A percentile compares a stretch with the other conserved stretches of the same genome.
phyloP scores from a whole-genome alignment of 2,329 filamentous ascomycete genomes.

The Dothidotthia symphoricarpi region DNA sequence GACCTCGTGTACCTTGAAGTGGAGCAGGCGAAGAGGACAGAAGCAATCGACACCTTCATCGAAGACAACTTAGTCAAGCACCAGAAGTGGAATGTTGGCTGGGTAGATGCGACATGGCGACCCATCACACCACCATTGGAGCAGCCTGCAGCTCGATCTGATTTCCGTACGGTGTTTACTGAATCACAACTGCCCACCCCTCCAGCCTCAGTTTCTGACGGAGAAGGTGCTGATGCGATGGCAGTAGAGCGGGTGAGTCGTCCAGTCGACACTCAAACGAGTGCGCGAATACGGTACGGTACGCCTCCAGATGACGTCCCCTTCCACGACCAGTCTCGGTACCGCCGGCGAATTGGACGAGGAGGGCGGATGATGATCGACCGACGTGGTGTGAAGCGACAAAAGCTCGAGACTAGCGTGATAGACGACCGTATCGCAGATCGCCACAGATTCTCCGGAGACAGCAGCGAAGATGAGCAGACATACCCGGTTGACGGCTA shows the following conservation, averaged over 20 bases:
- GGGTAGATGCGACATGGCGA: conserved; percentile 81
- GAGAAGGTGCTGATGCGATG: conserved; percentile 42
- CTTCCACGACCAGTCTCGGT: conserved; percentile 58
- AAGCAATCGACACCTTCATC: conserved; percentile 76
- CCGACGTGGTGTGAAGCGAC: conserved; percentile 65
- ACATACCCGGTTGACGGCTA: conserved; percentile 74
- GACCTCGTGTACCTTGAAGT: conserved; percentile 78
- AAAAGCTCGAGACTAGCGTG: conserved; percentile 24
- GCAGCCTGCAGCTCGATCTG: conserved; percentile 34
- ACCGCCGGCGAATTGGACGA: conserved; percentile 79
- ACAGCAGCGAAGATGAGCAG: conserved; percentile 75
- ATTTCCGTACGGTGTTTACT: conserved; percentile 43
- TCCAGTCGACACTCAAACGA: conserved; percentile 22
- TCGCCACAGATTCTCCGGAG: conserved; percentile 79
- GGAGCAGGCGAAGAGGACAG: conserved; percentile 75
- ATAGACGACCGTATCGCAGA: conserved; percentile 38
- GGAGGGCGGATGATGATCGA: conserved; percentile 86
- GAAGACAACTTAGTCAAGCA: conserved; percentile 86
- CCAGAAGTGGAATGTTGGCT: conserved; percentile 85
- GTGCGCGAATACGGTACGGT: conserved; percentile 38
- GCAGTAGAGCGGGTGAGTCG: conserved; percentile 39
- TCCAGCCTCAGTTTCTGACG: conserved; percentile 48
- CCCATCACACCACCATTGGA: conserved; percentile 78
- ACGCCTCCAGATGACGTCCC: conserved; percentile 42
- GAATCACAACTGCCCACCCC: conserved; percentile 47